Base-by-base conservation (phyloP, 2,329 filamentous ascomycete species). In the Alternaria infectoria region DNA sequence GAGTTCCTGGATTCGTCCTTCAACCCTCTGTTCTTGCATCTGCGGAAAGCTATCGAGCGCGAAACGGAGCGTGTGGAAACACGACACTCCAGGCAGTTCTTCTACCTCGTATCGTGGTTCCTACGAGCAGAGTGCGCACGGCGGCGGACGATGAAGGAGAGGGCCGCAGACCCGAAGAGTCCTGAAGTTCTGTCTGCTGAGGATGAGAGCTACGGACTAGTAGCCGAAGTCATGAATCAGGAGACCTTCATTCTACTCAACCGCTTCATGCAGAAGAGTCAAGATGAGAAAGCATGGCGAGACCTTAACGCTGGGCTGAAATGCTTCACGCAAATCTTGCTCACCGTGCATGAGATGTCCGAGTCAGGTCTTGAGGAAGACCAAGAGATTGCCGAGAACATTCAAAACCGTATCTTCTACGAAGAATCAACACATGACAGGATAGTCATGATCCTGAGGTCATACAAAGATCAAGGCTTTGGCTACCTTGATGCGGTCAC, bases 341-440 rank as follows among this genome's bases (percentile, higher is more conserved):
- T 97, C 25, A 97, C 94, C 0, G 91, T 98, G 3, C 93, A 97
- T 73, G 93, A 96, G 65, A 98, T 99, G 94, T 85, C 90, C 2
- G 89, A 91, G 50, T 96, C 93, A 1, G 86, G 88, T 1, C 87
- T 92, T 28, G 94, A 97, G 66, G 94, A 97, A n/a, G 93, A 99
- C 69, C 91, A 97, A 75, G 96, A 98, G 72, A 98, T 99, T 77
- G 95, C 96, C 0, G 95, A 99, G 77, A 99, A 99, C 71, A 97
- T 97, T 12, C 88, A 97, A 56, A 96, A 91, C 73, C 92, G 95
- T 65, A 93, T 99, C n/a, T 99, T 99, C 79, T 99, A 99, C 81
- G 96, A 99, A 80, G 93, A 98, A 75, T 88, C 92, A 0, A 97
- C 94, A 0, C 94, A 99, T 74, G 95, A 99, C 65, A 87, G 92